Conservation (phyloP, 2,329 filamentous ascomycete species). For the Ascochyta rabiei region DNA sequence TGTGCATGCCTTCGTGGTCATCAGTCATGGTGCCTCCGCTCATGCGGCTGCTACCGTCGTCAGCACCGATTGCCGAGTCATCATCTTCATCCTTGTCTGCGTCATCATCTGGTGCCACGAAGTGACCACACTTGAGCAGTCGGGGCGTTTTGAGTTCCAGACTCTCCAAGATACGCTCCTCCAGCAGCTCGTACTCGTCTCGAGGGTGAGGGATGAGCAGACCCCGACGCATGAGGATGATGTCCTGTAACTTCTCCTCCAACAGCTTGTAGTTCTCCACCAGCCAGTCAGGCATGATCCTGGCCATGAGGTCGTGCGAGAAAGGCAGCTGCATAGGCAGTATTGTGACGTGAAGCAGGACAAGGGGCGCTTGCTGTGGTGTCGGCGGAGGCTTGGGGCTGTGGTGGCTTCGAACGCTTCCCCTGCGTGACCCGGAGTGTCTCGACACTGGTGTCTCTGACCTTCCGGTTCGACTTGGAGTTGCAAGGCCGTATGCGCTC, state of each 20-base stretch:
- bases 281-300: conserved; percentile 58
- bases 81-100: conserved; percentile 49
- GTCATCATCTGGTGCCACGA: conserved; percentile 55
- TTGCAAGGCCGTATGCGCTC: conserved; percentile 40
- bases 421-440: conserved; percentile 36
- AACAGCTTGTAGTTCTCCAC: conserved; percentile 69
- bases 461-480: conserved; percentile 39
- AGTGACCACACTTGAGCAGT: conserved; percentile 78
- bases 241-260: conserved; percentile 73
- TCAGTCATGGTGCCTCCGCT: conserved; percentile 43
- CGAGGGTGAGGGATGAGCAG: conserved; percentile 79
- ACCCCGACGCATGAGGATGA: conserved; percentile 71
- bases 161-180: conserved; percentile 77
- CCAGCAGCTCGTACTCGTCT: conserved; percentile 78
- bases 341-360: conserved; percentile 78
- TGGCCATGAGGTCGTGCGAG: conserved; percentile 54
- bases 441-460: conserved; percentile 41
- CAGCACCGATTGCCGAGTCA: conserved; percentile 43
- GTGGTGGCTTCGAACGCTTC: conserved; percentile 34
- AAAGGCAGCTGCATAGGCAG: conserved; percentile 73
- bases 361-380: conserved; percentile 66
- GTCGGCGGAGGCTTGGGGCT: conserved; percentile 37
- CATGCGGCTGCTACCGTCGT: conserved; percentile 45
- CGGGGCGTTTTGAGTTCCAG: conserved; percentile 73
- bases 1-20: conserved; percentile 32